Evolutionary conservation across 2,329 filamentous ascomycete genomes (phyloP).

Genomic region (Pseudocercospora pini-densiflorae): DNA sequence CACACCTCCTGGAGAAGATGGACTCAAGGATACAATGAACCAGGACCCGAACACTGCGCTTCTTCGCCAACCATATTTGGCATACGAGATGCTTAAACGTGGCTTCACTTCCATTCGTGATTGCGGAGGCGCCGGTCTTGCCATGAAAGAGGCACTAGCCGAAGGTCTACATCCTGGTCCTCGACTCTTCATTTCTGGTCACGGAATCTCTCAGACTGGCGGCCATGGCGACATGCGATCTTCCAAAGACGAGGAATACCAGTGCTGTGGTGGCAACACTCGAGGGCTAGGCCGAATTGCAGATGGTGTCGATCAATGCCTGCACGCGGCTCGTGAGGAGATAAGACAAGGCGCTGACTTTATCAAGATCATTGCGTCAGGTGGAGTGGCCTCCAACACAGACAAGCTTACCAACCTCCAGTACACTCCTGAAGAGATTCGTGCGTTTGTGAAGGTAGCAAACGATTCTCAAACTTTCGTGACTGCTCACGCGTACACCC

Average conservation of each 20-base stretch:
- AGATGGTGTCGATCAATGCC: slow-evolving; percentile 61
- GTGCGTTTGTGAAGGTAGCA: slow-evolving; percentile 58
- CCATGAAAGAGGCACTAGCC: slow-evolving; percentile 61
- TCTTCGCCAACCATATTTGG: slow-evolving; percentile 55
- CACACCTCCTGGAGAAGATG: slow-evolving; percentile 49
- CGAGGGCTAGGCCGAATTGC: slow-evolving; percentile 51
- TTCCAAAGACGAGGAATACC: slow-evolving; percentile 48
- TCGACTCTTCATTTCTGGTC: slow-evolving; percentile 59
- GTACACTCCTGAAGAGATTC: slow-evolving; percentile 62
- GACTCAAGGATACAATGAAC: slow-evolving; percentile 43
- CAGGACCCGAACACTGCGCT: slow-evolving; percentile 45
- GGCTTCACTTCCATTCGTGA: slow-evolving; percentile 65
- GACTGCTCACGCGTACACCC: slow-evolving; percentile 63
- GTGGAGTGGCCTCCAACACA: slow-evolving; percentile 62
- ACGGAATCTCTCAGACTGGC: slow-evolving; percentile 62
- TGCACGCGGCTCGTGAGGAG: slow-evolving; percentile 58
- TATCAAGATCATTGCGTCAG: slow-evolving; percentile 69
- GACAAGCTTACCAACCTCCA: slow-evolving; percentile 60
- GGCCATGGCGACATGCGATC: slow-evolving; percentile 62
- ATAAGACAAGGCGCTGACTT: slow-evolving; percentile 63
- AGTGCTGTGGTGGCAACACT: slow-evolving; percentile 55
- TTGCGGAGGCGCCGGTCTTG: slow-evolving; percentile 60
- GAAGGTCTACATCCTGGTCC: slow-evolving; percentile 62
- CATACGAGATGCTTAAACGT: slow-evolving; percentile 56
- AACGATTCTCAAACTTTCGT: slow-evolving; percentile 57